These are phyloP conservation scores for Geopyxis carbonaria DNA, from an alignment of 495 filamentous ascomycete species.

Conservation along the genomic window DNA sequence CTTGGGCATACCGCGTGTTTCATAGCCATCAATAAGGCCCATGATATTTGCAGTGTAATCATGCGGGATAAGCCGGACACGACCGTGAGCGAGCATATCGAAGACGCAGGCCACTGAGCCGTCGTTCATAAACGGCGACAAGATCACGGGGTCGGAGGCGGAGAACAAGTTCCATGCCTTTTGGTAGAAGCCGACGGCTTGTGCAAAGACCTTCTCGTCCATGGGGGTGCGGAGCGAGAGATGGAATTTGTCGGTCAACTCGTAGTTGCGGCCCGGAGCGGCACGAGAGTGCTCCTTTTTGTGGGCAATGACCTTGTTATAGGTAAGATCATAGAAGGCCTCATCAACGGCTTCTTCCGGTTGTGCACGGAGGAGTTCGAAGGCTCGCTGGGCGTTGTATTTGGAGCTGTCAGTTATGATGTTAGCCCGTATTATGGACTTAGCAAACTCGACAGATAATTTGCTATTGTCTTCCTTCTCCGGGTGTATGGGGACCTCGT, in stretches of 20 bases:
- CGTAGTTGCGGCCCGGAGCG: constrained; percentile 25
- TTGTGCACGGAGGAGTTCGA: constrained; percentile 18
- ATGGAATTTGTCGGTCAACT: constrained; percentile 25
- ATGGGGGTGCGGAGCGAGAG: constrained; percentile 21
- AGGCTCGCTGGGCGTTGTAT: constrained; percentile 22
- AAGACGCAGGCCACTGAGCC: constrained; percentile 27
- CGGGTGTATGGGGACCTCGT: constrained; percentile 17
- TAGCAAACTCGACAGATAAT: constrained; percentile 21
- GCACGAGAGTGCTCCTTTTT: constrained; percentile 24
- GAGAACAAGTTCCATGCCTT: neutral
- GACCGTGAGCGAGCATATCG: constrained; percentile 22
- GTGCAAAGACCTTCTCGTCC: constrained; percentile 21
- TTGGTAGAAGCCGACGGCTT: constrained; percentile 19
- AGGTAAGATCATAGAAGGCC: constrained; percentile 22
- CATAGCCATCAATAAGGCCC: constrained; percentile 24
- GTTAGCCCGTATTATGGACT: constrained; percentile 25
- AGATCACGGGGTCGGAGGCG: constrained; percentile 13
- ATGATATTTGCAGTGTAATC: constrained; percentile 15
- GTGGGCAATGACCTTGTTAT: constrained; percentile 20
- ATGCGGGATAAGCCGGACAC: constrained; percentile 15
- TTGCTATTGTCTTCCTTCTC: constrained; percentile 16
- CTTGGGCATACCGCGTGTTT: constrained; percentile 24
- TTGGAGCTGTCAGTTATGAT: constrained; percentile 21
- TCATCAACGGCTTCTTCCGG: constrained; percentile 24
- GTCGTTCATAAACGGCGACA: constrained; percentile 23